phyloP scores from a whole-genome alignment of 2,329 filamentous ascomycete genomes.

The Pseudogymnoascus sp. region DNA sequence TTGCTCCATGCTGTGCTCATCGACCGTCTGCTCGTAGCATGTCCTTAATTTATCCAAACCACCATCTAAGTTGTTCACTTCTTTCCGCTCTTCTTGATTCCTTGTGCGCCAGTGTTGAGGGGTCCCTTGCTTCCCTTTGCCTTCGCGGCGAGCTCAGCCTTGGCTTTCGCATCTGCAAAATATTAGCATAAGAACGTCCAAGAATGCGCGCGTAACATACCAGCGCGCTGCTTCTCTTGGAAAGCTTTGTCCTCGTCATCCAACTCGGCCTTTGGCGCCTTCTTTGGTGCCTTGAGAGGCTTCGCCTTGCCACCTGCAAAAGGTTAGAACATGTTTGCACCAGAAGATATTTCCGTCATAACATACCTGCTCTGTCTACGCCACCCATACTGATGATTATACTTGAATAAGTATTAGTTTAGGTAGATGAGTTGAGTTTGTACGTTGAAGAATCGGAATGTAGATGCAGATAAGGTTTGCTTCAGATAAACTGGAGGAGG shows the following conservation, averaged over 20 bases:
- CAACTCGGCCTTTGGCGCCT: slow-evolving; percentile 64
- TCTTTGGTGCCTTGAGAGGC: slow-evolving; percentile 85
- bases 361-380: slow-evolving; percentile 57
- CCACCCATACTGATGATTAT: slow-evolving; percentile 52
- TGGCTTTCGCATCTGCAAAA: slow-evolving; percentile 67
- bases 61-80: slow-evolving; percentile 50
- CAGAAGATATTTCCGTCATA: not conserved
- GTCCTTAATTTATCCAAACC: not conserved
- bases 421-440: slow-evolving; percentile 7
- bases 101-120: slow-evolving; percentile 74
- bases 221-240: slow-evolving; percentile 76
- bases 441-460: slow-evolving; percentile 7
- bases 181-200: slow-evolving; percentile 13
- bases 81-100: slow-evolving; percentile 98
- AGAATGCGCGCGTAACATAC: slow-evolving; percentile 46
- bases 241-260: slow-evolving; percentile 83
- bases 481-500: slow-evolving; percentile 12
- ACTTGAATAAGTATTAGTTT: slow-evolving; percentile 9
- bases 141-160: slow-evolving; percentile 76
- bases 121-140: slow-evolving; percentile 77
- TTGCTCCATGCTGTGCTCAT: slow-evolving; percentile 38
- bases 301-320: slow-evolving; percentile 69
- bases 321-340: slow-evolving; percentile 19
- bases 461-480: slow-evolving; percentile 11
- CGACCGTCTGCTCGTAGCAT: slow-evolving; percentile 11